A percentile compares a stretch with the other conserved stretches of the same genome.
phyloP scores from a whole-genome alignment of 2,329 filamentous ascomycete genomes.

The Graphiopsis chlorocephala region DNA sequence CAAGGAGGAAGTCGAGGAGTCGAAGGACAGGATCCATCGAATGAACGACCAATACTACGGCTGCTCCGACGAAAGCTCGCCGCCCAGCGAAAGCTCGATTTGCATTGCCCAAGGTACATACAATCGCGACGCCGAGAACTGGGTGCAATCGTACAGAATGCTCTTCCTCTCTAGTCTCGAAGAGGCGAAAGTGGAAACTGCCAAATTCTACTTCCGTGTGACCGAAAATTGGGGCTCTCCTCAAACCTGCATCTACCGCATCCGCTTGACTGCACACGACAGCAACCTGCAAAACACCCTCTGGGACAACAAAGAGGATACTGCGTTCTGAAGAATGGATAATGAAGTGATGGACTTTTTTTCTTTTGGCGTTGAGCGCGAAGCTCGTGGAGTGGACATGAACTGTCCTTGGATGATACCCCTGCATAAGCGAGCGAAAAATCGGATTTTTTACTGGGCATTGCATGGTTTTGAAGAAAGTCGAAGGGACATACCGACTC shows the following conservation, averaged over 20 bases:
- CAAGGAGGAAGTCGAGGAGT: slow-evolving; percentile 18
- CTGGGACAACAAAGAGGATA: no score
- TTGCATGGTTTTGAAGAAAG: not conserved
- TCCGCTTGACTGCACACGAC: slow-evolving; percentile 42
- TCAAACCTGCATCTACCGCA: slow-evolving; percentile 47
- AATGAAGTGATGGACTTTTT: not conserved
- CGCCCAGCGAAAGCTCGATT: slow-evolving; percentile 31
- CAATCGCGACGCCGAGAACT: slow-evolving; percentile 40
- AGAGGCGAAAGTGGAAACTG: not conserved
- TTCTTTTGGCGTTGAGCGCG: not conserved
- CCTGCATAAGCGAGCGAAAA: slow-evolving; percentile 4
- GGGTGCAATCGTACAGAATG: slow-evolving; percentile 42
- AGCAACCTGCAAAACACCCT: not conserved
- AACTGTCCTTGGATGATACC: slow-evolving; percentile 5
- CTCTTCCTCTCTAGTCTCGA: slow-evolving; percentile 26
- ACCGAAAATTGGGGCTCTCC: slow-evolving; percentile 44
- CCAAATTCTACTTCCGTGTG: slow-evolving; percentile 40
- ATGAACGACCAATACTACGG: slow-evolving; percentile 18
- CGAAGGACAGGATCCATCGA: slow-evolving; percentile 21
- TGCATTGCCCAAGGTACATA: slow-evolving; percentile 44
- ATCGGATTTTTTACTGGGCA: not conserved
- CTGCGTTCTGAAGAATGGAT: not conserved
- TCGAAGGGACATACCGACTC: not conserved
- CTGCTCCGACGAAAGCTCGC: slow-evolving; percentile 9
- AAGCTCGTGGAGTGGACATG: not conserved